Percentiles rank a stretch among this genome's conserved stretches.
phyloP scores from a whole-genome alignment of 2,329 filamentous ascomycete species.

The Aspergillus sp. region DNA sequence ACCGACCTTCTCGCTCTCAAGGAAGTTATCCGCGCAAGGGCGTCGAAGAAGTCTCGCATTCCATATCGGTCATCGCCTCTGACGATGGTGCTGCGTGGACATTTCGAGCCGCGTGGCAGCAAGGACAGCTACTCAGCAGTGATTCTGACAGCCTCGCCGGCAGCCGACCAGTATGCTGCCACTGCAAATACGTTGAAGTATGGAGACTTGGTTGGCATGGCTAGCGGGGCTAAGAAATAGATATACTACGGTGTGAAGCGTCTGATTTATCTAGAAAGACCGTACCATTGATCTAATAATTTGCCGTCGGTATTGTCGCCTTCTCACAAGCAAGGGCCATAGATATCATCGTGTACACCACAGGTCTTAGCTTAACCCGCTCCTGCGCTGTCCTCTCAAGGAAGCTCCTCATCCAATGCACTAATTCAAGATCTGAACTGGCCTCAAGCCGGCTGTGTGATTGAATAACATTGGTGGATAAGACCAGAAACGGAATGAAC shows the following conservation, averaged over 20 bases:
- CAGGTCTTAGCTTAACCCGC: no score
- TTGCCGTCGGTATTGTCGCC: no score
- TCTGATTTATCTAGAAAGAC: no score
- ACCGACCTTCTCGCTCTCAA: constrained; percentile 47
- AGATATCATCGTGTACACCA: no score
- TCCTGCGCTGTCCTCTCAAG: no score
- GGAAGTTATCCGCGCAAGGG: constrained; percentile 47
- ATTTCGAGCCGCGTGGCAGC: constrained; percentile 27
- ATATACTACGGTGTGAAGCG: background rate
- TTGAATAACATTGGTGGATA: background rate
- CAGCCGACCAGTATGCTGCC: constrained; percentile 36
- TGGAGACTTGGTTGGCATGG: constrained; percentile 40
- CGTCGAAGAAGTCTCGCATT: constrained; percentile 34
- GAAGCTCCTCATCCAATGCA: no score
- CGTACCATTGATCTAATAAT: no score
- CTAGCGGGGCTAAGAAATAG: constrained; percentile 15
- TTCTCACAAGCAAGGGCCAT: no score
- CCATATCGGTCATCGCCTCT: constrained; percentile 45
- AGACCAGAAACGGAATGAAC: background rate
- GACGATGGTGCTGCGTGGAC: constrained; percentile 45
- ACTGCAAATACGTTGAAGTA: constrained; percentile 48
- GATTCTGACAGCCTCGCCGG: constrained; percentile 43
- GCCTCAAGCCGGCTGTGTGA: no score
- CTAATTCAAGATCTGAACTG: no score
- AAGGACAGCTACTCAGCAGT: constrained; percentile 31